Percentiles rank a stretch among this genome's conserved stretches.
Evolutionary conservation across 345 rosid genomes (phyloP).

Genomic region (Ricinus communis): DNA sequence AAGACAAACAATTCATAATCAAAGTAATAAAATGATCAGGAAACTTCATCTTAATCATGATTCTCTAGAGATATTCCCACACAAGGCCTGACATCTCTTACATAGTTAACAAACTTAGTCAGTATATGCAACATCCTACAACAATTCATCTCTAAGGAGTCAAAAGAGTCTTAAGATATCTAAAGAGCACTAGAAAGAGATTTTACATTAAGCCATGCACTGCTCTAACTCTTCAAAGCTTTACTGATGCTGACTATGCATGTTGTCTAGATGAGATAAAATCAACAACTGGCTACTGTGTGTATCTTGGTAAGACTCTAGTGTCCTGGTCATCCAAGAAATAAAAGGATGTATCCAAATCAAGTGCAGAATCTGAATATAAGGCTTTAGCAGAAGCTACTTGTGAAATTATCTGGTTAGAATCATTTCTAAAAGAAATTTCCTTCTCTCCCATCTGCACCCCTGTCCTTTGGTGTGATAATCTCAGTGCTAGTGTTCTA

Average conservation of each 20-base stretch:
- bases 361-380: not conserved
- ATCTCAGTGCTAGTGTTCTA: not conserved
- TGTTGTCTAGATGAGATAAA: not conserved
- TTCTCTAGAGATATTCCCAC: not conserved
- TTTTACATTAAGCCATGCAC: not conserved
- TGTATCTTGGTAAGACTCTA: not conserved
- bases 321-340: not conserved
- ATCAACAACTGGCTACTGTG: not conserved
- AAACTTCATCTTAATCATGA: not conserved
- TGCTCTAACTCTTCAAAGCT: not conserved
- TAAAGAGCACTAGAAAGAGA: not conserved
- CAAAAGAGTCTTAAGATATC: not conserved
- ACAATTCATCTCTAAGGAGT: not conserved
- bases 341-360: not conserved
- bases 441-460: not conserved
- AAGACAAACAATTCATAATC: not conserved
- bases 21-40: not conserved
- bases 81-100: not conserved
- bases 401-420: not conserved
- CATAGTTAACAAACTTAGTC: not conserved
- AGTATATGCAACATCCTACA: not conserved
- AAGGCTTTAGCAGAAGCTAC: not conserved
- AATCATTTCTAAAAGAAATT: not conserved
- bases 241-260: not conserved
- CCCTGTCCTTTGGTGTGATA: not conserved